Evolutionary conservation across 2,329 filamentous ascomycete species (phyloP).

Genomic region (Stemphylium vesicarium): DNA sequence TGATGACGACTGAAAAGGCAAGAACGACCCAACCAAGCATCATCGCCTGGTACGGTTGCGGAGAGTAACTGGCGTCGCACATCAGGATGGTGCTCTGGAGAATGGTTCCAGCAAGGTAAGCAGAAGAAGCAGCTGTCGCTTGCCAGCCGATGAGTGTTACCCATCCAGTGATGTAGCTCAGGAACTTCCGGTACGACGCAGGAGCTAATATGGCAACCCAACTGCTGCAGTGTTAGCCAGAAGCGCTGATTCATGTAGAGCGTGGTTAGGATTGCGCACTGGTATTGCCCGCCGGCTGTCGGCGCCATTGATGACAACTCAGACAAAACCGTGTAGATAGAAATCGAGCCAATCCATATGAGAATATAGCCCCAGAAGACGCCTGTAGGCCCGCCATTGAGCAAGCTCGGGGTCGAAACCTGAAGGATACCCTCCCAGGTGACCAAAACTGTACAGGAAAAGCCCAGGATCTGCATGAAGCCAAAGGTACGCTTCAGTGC

Average conservation of each 20-base stretch:
- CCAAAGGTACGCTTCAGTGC: constrained; percentile 17
- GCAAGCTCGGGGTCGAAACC: constrained; percentile 5
- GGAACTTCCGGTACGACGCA: constrained; percentile 21
- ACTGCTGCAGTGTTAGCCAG: background rate
- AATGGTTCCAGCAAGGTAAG: constrained; percentile 8
- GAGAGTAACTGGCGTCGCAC: constrained; percentile 27
- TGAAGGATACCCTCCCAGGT: constrained; percentile 14
- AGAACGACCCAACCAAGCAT: constrained; percentile 53
- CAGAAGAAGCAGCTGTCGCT: constrained; percentile 9
- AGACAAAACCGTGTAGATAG: constrained; percentile 17
- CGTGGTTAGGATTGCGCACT: background rate
- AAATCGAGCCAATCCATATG: constrained; percentile 18
- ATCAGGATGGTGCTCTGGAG: constrained; percentile 12
- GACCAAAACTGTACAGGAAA: constrained; percentile 5
- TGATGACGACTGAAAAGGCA: constrained; percentile 46
- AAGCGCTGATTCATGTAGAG: background rate
- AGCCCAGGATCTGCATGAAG: constrained; percentile 16
- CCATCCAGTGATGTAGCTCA: constrained; percentile 21
- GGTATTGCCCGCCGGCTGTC: constrained; percentile 23
- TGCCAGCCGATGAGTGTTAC: constrained; percentile 24
- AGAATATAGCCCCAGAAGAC: constrained; percentile 17
- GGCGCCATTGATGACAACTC: constrained; percentile 26
- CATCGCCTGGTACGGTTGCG: constrained; percentile 54
- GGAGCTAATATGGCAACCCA: constrained; percentile 52
- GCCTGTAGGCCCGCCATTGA: constrained; percentile 23